Evolutionary conservation across 305 asterid genomes (phyloP), one percentile per base, ranked within the genome.

Genomic region (Fraxinus floribunda): DNA sequence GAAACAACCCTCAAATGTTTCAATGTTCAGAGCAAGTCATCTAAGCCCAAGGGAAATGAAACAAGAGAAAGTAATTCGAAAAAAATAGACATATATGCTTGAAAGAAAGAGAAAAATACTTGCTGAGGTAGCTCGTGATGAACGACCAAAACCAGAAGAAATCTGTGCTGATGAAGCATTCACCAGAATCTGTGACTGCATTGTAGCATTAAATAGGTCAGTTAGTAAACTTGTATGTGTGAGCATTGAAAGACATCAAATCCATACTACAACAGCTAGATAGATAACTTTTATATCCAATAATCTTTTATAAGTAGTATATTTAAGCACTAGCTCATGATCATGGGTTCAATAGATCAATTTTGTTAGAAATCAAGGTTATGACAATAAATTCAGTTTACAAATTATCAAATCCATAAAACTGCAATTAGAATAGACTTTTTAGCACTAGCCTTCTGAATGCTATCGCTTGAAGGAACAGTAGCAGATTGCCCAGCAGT

Each of bases 71-170:
- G 70, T 77, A 10, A 83, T 79, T 81, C 41, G 82, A 36, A n/a
- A 35, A 32, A 76, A 81, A 49, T n/a, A 36, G 24, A 79, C 30
- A 22, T 7, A 13, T 5, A 26, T n/a, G 64, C 62, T 46, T 18
- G 72, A 44, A 88, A 81, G 76, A 32, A 60, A 30, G 39, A 32
- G 79, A 82, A 73, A 68, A 77, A 13, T 93, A 97, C 98, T 93
- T 81, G 95, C 93, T 85, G 97, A 89, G 85, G 95, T 44, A 84
- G 93, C 36, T 82, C 98, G 88, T 26, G 97, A 84, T 22, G 97
- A 82, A 79, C 94, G 97, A 66, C 88, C 89, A 79, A 92, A 87
- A 77, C 92, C 97, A 79, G 97, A 85, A 74, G 94, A 89, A 52
- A 52, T 16, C 71, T 86, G 93, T 2, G 84, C 44, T 62, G 92